Percentiles rank a stretch among this genome's conserved stretches.
phyloP scores from a whole-genome alignment of 2,329 filamentous ascomycete genomes.

The Exserohilum turcica region DNA sequence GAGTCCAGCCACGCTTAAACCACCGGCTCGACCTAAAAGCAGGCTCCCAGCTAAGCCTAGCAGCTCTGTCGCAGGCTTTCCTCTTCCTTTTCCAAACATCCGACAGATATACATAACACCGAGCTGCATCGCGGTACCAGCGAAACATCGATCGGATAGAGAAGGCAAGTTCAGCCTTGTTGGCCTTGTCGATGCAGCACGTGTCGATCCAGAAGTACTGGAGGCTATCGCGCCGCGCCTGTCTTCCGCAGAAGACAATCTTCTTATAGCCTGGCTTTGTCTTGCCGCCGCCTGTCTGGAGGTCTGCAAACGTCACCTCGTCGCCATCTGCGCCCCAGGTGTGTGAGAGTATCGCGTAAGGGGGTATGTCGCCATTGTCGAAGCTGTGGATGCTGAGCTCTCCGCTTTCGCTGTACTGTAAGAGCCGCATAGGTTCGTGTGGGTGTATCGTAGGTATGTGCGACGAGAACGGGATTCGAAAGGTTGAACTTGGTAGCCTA shows the following conservation, averaged over 20 bases:
- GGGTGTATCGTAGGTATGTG: conserved; percentile 1
- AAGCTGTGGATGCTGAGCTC: conserved; percentile 6
- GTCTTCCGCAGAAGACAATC: not conserved
- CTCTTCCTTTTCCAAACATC: not conserved
- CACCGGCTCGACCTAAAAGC: not conserved
- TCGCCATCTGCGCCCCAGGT: conserved; percentile 29
- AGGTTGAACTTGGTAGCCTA: conserved; percentile 8
- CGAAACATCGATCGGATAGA: not conserved
- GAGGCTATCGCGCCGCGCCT: not conserved
- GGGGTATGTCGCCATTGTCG: conserved; percentile 3
- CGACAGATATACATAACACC: not conserved
- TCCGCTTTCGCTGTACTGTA: conserved; percentile 12
- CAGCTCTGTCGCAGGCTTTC: not conserved
- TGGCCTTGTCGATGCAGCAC: not conserved
- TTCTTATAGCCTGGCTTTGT: conserved; percentile 5
- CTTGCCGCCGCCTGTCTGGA: conserved; percentile 11
- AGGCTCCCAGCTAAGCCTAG: not conserved
- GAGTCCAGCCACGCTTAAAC: not conserved
- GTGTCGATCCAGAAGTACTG: conserved; percentile 3
- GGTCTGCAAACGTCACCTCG: conserved; percentile 34
- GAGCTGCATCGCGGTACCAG: not conserved
- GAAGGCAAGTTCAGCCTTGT: not conserved
- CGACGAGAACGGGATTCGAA: conserved; percentile 1
- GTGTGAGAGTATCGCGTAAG: conserved; percentile 38
- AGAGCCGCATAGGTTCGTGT: conserved; percentile 17